phyloP scores from a whole-genome alignment of 2,329 filamentous ascomycete genomes.

The Aspergillus jensenii region DNA sequence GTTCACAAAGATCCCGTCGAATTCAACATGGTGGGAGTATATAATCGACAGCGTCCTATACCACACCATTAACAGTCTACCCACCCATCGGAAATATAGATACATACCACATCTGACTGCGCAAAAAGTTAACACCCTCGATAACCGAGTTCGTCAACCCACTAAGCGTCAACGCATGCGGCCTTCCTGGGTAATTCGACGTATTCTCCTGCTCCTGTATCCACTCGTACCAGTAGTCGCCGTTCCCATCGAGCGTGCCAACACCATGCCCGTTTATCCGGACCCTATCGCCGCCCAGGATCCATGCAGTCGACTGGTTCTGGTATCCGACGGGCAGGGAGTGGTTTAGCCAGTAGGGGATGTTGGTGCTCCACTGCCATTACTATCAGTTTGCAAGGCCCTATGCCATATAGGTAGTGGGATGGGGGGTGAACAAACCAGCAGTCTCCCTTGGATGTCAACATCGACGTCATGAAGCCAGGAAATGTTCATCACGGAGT shows the following conservation, averaged over 20 bases:
- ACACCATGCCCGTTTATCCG: slow-evolving; percentile 50
- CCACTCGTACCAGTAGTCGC: slow-evolving; percentile 44
- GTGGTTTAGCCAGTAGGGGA: slow-evolving; percentile 51
- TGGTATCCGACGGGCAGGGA: slow-evolving; percentile 51
- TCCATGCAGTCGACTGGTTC: slow-evolving; percentile 51
- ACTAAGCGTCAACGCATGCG: slow-evolving; percentile 28
- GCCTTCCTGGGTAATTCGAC: slow-evolving; percentile 33
- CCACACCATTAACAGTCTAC: not conserved
- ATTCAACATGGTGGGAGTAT: slow-evolving; percentile 46
- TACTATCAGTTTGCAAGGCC: no score
- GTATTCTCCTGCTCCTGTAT: slow-evolving; percentile 18
- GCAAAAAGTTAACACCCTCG: slow-evolving; percentile 34
- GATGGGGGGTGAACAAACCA: slow-evolving; percentile 28
- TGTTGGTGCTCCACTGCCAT: slow-evolving; percentile 35
- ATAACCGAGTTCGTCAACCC: slow-evolving; percentile 19
- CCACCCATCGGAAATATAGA: not conserved
- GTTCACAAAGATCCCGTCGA: slow-evolving; percentile 56
- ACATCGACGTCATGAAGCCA: slow-evolving; percentile 49
- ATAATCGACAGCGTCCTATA: slow-evolving; percentile 53
- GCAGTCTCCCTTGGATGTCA: slow-evolving; percentile 49
- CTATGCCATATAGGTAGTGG: no score
- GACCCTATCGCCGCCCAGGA: slow-evolving; percentile 52
- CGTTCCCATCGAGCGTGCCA: slow-evolving; percentile 49
- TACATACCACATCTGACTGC: slow-evolving; percentile 59
- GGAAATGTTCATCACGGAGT: slow-evolving; percentile 51